These are phyloP conservation scores for Pyrenochaeta sp. DNA, from an alignment of 2,329 filamentous ascomycete genomes.

Conservation along the genomic window DNA sequence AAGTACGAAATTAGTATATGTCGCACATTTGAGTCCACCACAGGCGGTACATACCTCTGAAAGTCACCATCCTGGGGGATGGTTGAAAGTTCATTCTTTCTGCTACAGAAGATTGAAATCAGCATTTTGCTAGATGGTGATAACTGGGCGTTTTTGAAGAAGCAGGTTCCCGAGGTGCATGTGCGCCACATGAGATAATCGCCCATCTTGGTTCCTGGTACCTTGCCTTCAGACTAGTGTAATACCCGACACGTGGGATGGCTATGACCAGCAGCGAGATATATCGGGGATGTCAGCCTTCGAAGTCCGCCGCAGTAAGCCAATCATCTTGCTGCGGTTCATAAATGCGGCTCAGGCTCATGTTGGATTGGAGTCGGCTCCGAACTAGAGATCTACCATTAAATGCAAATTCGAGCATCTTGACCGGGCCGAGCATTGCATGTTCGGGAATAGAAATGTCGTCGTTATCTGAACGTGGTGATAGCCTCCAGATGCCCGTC, in stretches of 20 bases:
- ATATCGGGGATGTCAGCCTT: not conserved
- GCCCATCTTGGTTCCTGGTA: not conserved
- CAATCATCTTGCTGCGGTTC: not conserved
- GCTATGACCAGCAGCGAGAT: not conserved
- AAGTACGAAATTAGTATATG: not conserved
- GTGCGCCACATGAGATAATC: not conserved
- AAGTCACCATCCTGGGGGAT: not conserved
- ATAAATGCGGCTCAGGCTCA: not conserved
- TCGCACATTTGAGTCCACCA: not conserved
- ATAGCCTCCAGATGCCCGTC: not conserved
- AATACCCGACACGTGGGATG: slow-evolving; percentile 4
- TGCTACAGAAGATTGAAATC: not conserved
- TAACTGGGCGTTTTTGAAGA: not conserved
- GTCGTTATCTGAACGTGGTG: not conserved
- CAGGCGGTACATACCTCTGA: not conserved
- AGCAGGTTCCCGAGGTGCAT: slow-evolving; percentile 1
- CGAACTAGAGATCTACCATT: not conserved
- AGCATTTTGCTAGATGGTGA: not conserved
- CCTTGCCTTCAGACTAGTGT: not conserved
- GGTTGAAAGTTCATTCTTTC: not conserved
- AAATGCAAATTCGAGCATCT: not conserved
- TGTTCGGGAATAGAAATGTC: not conserved
- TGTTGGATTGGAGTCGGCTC: not conserved
- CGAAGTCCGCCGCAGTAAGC: slow-evolving; percentile 3
- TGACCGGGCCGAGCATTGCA: not conserved